phyloP scores from a whole-genome alignment of 176 grass and related monocot species.

The Microstegium vimineum region DNA sequence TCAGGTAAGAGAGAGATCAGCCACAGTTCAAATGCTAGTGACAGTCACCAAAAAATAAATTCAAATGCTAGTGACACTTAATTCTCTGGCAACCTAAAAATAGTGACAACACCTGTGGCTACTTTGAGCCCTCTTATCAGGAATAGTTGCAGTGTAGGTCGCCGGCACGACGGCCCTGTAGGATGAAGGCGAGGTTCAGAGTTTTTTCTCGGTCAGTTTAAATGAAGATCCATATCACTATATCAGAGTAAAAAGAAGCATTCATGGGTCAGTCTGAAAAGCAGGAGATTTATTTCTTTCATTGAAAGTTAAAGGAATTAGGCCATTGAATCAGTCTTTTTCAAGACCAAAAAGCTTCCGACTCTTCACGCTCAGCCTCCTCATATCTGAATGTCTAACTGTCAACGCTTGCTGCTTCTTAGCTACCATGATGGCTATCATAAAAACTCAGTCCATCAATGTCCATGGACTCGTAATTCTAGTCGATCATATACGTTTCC shows the following conservation, averaged over 20 bases:
- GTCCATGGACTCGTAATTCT: not conserved
- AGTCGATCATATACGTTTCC: not conserved
- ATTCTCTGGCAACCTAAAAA: not conserved
- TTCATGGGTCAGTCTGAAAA: not conserved
- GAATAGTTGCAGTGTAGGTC: too few species aligned
- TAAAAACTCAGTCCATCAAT: not conserved
- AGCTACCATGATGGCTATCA: not conserved
- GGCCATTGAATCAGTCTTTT: not conserved
- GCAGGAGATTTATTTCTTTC: not conserved
- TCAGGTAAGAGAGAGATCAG: too few species aligned
- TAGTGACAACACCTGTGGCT: not conserved
- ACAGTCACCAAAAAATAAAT: too few species aligned
- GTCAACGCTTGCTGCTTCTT: not conserved
- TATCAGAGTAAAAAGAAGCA: too few species aligned
- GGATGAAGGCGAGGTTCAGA: too few species aligned
- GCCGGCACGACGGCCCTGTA: too few species aligned
- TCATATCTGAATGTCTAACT: not conserved
- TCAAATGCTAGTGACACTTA: too few species aligned
- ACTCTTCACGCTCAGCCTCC: not conserved
- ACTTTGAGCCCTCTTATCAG: too few species aligned
- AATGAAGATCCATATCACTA: too few species aligned
- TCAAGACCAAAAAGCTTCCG: not conserved
- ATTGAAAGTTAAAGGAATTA: not conserved
- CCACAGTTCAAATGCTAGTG: too few species aligned
- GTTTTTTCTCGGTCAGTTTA: too few species aligned